Conservation (phyloP, 1,139 yeast genomes). For the Pichia sp. region DNA sequence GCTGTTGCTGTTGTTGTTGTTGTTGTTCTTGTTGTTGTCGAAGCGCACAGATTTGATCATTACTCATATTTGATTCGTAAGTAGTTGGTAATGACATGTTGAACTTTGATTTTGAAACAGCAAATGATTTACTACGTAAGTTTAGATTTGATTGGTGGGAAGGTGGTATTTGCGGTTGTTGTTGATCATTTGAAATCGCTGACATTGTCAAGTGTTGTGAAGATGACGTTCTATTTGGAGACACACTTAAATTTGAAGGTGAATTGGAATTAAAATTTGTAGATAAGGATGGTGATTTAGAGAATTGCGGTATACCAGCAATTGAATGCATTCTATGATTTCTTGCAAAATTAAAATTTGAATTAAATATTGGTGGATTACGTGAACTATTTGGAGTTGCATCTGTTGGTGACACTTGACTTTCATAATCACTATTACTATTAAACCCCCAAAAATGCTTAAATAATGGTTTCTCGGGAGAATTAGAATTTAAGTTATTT, state of each 20-base stretch:
- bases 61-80: conserved; percentile 33
- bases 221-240: neutral
- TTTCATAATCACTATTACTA: neutral
- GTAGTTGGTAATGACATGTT: conserved; percentile 39
- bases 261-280: neutral
- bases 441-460: conserved; percentile 12
- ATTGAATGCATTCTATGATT: conserved; percentile 9
- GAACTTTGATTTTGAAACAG: conserved; percentile 15
- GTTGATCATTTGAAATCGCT: neutral
- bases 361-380: neutral
- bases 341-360: neutral
- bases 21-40: neutral
- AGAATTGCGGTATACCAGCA: conserved; percentile 3
- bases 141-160: neutral
- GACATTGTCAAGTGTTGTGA: conserved; percentile 1
- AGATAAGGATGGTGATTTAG: neutral
- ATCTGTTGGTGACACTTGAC: conserved; percentile 1
- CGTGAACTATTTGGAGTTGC: neutral
- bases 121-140: conserved; percentile 11
- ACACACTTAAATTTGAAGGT: neutral
- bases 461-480: conserved; percentile 10
- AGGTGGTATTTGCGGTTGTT: neutral
- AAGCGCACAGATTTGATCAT: neutral
- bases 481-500: neutral
- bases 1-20: neutral